Percentiles rank a stretch among this genome's conserved stretches.
These are phyloP conservation scores for Petunia axillaris DNA, from an alignment of 257 asterid genomes.

Conservation along the genomic window DNA sequence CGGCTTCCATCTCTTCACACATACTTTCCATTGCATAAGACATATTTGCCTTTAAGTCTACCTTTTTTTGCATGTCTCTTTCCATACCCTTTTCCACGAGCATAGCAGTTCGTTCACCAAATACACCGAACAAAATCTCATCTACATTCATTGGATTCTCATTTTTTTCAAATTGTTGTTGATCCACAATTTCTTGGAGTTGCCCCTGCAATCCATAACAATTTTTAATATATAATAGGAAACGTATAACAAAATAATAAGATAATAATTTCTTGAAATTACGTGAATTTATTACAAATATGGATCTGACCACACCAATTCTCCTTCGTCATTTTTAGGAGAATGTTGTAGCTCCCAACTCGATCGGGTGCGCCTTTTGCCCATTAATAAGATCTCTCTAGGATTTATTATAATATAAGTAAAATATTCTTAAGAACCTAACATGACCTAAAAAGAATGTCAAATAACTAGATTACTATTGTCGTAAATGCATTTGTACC, in stretches of 20 bases:
- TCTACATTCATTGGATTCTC: not conserved
- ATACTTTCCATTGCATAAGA: not conserved
- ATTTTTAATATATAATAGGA: not conserved
- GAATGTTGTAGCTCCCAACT: not conserved
- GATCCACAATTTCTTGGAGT: not conserved
- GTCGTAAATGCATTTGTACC: not conserved
- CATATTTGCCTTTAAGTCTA: not conserved
- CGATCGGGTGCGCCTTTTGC: not conserved
- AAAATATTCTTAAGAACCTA: not conserved
- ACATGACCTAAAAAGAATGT: too few relatives aligned
- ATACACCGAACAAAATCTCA: not conserved
- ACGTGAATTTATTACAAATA: not conserved
- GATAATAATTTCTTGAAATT: not conserved
- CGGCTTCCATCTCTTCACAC: not conserved
- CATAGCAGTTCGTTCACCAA: not conserved
- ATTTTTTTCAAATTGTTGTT: constrained; percentile 4
- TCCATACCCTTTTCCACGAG: not conserved
- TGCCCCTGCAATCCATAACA: not conserved
- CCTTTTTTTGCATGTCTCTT: not conserved
- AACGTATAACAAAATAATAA: not conserved
- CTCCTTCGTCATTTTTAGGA: not conserved
- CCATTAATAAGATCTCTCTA: not conserved
- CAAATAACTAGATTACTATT: too few relatives aligned
- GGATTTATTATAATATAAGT: not conserved
- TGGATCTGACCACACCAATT: not conserved